These are phyloP conservation scores for Dendrobium nobile DNA, from an alignment of 106 monocot genomes.

Conservation along the genomic window DNA sequence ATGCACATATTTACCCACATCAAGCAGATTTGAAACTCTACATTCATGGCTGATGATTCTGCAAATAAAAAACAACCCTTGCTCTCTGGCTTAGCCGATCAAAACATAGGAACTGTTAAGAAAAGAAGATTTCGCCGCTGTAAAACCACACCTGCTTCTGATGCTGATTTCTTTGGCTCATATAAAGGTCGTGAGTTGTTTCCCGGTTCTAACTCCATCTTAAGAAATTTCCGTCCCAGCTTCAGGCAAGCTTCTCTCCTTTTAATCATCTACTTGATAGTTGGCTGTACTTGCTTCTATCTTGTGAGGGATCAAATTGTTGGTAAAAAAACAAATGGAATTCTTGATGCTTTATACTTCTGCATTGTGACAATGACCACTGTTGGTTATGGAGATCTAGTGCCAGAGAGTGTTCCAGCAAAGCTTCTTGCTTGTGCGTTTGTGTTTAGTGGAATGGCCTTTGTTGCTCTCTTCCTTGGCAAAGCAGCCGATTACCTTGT, in stretches of 20 bases:
- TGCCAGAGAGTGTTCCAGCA: slow-evolving; percentile 41
- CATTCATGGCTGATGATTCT: slow-evolving; percentile 22
- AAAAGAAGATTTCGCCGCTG: slow-evolving; percentile 40
- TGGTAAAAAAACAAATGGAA: slow-evolving; percentile 44
- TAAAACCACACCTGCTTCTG: slow-evolving; percentile 34
- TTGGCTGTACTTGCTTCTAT: slow-evolving; percentile 48
- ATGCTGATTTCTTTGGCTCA: slow-evolving; percentile 3
- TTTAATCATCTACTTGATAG: slow-evolving; percentile 44
- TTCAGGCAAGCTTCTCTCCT: slow-evolving; percentile 30
- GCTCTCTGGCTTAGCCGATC: slow-evolving; percentile 16
- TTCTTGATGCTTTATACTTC: slow-evolving; percentile 84
- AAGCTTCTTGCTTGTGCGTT: slow-evolving; percentile 82
- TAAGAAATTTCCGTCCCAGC: slow-evolving; percentile 29
- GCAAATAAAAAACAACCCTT: slow-evolving; percentile 14
- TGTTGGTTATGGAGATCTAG: slow-evolving; percentile 84
- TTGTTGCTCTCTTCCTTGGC: slow-evolving; percentile 58
- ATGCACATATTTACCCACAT: neutral
- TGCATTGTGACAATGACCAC: slow-evolving; percentile 93
- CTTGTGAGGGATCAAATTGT: slow-evolving; percentile 43
- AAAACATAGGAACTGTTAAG: slow-evolving; percentile 10
- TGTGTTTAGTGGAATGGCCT: slow-evolving; percentile 77
- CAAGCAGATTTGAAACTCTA: neutral
- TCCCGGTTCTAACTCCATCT: slow-evolving; percentile 20
- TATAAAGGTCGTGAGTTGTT: slow-evolving; percentile 6
- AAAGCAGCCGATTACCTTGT: slow-evolving; percentile 78